Conservation (phyloP, 176 grass and related monocot species). For the Otatea glauca region DNA sequence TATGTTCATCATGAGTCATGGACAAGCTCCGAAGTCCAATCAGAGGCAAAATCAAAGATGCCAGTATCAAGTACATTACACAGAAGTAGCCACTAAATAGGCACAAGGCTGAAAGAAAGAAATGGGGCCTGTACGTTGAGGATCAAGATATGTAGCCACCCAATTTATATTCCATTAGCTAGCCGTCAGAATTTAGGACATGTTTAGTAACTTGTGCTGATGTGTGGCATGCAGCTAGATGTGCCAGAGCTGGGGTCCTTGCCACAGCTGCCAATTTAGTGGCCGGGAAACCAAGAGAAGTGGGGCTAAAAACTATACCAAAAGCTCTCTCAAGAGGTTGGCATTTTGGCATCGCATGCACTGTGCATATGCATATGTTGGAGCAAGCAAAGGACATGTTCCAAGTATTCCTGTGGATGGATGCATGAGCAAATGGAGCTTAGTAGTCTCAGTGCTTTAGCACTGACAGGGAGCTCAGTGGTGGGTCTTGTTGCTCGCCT, state of each 20-base stretch:
- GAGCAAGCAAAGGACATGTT: constrained; percentile 63
- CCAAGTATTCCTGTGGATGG: constrained; percentile 61
- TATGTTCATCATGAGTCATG: not conserved
- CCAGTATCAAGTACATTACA: constrained; percentile 7
- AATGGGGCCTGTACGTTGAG: constrained; percentile 21
- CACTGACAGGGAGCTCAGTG: constrained; percentile 41
- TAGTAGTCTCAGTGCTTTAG: not conserved
- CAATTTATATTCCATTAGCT: constrained; percentile 24
- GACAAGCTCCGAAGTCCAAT: not conserved
- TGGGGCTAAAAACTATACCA: constrained; percentile 40
- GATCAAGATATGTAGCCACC: constrained; percentile 14
- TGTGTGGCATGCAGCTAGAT: constrained; percentile 33
- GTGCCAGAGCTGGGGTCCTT: constrained; percentile 18
- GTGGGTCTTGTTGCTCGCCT: constrained; percentile 50
- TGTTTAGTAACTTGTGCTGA: constrained; percentile 57
- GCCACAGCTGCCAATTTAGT: constrained; percentile 8
- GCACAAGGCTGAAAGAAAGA: not conserved
- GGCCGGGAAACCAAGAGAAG: constrained; percentile 57
- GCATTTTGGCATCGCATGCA: constrained; percentile 41
- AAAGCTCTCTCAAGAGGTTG: constrained; percentile 36
- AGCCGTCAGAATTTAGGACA: constrained; percentile 49
- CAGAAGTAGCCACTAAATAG: constrained; percentile 1
- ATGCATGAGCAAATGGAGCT: constrained; percentile 1
- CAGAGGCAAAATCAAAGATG: not conserved
- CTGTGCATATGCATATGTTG: constrained; percentile 30